Conservation (phyloP, 345 rosid species). For the Reutealis trisperma region DNA sequence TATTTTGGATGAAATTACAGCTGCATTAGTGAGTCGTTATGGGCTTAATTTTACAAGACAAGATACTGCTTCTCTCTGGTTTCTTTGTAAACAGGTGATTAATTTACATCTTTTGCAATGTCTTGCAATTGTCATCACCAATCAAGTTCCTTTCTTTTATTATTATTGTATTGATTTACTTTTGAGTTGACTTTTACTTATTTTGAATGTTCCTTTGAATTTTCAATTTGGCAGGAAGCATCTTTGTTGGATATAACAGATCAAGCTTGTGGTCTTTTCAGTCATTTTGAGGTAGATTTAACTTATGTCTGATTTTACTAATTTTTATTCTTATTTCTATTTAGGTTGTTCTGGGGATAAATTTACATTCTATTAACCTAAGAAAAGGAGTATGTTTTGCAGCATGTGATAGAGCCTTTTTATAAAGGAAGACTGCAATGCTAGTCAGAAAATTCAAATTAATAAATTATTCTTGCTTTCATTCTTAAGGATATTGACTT, state of each 20-base stretch:
- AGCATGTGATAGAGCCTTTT: neutral
- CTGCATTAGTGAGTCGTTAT: constrained; percentile 58
- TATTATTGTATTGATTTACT: neutral
- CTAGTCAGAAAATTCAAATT: neutral
- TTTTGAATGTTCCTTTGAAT: neutral
- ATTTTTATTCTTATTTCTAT: neutral
- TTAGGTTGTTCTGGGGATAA: neutral
- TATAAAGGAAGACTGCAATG: neutral
- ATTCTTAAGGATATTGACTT: constrained; percentile 23
- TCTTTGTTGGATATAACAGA: constrained; percentile 76
- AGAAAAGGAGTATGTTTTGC: neutral
- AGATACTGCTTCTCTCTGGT: constrained; percentile 86
- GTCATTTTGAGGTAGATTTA: constrained; percentile 61
- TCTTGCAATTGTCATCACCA: neutral
- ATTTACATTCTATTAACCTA: neutral
- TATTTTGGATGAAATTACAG: constrained; percentile 66
- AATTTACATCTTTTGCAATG: constrained; percentile 1
- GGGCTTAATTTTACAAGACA: constrained; percentile 67
- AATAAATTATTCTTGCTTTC: neutral
- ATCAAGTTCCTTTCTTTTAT: neutral
- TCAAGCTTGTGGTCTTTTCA: constrained; percentile 89
- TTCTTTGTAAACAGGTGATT: constrained; percentile 85
- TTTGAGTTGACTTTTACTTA: neutral
- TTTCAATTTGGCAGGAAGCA: constrained; percentile 69
- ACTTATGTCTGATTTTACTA: neutral